Conservation (phyloP, 2,329 filamentous ascomycete genomes). For the Diaporthe citriasiana region DNA sequence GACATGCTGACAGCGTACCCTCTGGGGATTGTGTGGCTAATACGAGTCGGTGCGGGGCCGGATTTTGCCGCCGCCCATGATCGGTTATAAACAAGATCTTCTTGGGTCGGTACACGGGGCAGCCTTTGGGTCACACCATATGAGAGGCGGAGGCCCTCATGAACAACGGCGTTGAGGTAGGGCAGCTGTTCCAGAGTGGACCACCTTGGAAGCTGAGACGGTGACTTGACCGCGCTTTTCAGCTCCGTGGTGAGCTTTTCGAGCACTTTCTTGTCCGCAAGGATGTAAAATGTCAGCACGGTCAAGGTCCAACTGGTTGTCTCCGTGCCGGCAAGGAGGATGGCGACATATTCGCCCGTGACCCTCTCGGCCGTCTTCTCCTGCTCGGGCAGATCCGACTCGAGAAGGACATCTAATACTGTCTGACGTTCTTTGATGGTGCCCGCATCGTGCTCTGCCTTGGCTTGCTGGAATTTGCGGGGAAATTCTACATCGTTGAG, state of each 20-base stretch:
- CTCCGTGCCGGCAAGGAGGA: slow-evolving; percentile 26
- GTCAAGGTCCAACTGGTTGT: slow-evolving; percentile 25
- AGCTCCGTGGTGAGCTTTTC: slow-evolving; percentile 4
- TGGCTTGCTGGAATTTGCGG: slow-evolving; percentile 2
- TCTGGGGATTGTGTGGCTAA: slow-evolving; percentile 37
- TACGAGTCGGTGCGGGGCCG: not conserved
- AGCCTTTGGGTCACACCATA: slow-evolving; percentile 43
- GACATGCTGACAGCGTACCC: slow-evolving; percentile 24
- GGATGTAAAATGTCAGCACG: slow-evolving; percentile 11
- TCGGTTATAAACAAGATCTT: slow-evolving; percentile 24
- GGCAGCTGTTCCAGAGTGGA: slow-evolving; percentile 44
- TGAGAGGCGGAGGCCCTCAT: slow-evolving; percentile 45
- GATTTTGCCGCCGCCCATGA: not conserved
- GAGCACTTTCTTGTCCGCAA: not conserved
- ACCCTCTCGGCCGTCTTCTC: slow-evolving; percentile 28
- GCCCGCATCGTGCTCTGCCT: slow-evolving; percentile 4
- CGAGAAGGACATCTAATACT: slow-evolving; percentile 13
- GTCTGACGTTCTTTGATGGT: slow-evolving; percentile 7
- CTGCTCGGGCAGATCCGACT: slow-evolving; percentile 7
- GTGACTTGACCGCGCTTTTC: slow-evolving; percentile 32
- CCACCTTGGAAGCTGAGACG: slow-evolving; percentile 43
- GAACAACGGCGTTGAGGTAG: slow-evolving; percentile 45
- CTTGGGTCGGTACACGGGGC: slow-evolving; percentile 39
- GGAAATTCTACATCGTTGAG: slow-evolving; percentile 21
- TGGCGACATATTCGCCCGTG: slow-evolving; percentile 7